These are phyloP conservation scores for Comarum palustre DNA, from an alignment of 306 rosid species.

Conservation along the genomic window DNA sequence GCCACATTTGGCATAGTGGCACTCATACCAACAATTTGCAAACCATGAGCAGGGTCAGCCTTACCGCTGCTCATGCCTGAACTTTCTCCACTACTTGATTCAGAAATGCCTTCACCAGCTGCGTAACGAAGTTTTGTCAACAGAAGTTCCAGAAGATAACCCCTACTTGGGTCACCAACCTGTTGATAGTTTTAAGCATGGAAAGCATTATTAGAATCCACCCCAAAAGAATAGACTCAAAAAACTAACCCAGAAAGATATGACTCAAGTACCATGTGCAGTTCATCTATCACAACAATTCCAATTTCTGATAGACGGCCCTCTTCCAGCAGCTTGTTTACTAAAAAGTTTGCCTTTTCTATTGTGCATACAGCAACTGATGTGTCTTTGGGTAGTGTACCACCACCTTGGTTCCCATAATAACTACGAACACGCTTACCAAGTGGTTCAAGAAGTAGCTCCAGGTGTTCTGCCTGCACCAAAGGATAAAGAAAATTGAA, in stretches of 20 bases:
- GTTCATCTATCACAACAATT: conserved; percentile 90
- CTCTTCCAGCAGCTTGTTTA: conserved; percentile 89
- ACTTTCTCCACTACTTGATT: conserved; percentile 82
- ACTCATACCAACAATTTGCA: conserved; percentile 98
- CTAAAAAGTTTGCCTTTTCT: conserved; percentile 90
- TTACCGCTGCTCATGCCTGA: conserved; percentile 81
- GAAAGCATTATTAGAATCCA: conserved; percentile 25
- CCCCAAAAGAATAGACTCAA: conserved; percentile 5
- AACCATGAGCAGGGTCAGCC: conserved; percentile 80
- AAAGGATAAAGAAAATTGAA: conserved; percentile 26
- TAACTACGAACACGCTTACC: conserved; percentile 92
- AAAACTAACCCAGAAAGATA: conserved; percentile 5
- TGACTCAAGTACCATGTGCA: conserved; percentile 73
- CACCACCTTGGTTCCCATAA: conserved; percentile 96
- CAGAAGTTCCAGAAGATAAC: conserved; percentile 93
- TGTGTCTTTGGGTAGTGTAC: conserved; percentile 92
- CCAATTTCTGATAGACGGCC: conserved; percentile 94
- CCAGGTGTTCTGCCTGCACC: conserved; percentile 87
- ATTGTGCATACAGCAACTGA: conserved; percentile 95
- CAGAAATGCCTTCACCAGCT: conserved; percentile 87
- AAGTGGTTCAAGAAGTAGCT: conserved; percentile 85
- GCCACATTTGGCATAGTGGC: conserved; percentile 99
- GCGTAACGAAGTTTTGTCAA: conserved; percentile 98
- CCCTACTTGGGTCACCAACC: conserved; percentile 91
- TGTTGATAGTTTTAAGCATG: conserved; percentile 41